phyloP scores from a whole-genome alignment of 768 basidiomycete species.

The Pisolithus sp. region DNA sequence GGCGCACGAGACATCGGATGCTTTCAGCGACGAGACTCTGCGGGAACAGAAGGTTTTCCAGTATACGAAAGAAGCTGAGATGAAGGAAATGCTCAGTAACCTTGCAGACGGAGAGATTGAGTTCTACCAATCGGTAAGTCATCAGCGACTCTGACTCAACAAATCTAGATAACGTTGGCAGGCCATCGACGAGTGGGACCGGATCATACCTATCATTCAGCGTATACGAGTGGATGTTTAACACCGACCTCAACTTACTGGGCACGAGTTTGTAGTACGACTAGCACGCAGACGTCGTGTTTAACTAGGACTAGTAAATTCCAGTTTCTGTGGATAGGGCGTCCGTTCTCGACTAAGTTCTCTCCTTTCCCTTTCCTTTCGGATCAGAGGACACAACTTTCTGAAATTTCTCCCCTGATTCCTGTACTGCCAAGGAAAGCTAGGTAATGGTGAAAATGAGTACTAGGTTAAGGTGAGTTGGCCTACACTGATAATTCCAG shows the following conservation, averaged over 20 bases:
- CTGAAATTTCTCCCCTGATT: constrained; percentile 64
- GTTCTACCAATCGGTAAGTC: constrained; percentile 78
- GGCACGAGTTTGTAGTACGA: neutral
- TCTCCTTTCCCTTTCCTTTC: constrained; percentile 9
- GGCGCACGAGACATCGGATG: constrained; percentile 92
- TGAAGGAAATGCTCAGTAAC: constrained; percentile 90
- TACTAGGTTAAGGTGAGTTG: neutral
- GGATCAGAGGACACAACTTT: constrained; percentile 4
- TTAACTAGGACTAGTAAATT: constrained; percentile 7
- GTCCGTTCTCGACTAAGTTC: constrained; percentile 1
- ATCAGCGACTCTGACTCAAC: constrained; percentile 1
- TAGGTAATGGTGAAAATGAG: constrained; percentile 20
- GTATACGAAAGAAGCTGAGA: constrained; percentile 85
- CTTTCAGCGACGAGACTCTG: constrained; percentile 93
- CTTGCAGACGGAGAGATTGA: constrained; percentile 94
- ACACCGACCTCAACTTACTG: constrained; percentile 19
- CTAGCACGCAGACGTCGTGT: constrained; percentile 7
- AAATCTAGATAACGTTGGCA: constrained; percentile 22
- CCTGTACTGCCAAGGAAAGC: constrained; percentile 75
- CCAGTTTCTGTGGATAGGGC: neutral
- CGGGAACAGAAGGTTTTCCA: constrained; percentile 90
- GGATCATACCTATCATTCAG: constrained; percentile 88
- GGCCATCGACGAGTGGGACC: constrained; percentile 98
- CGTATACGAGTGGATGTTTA: constrained; percentile 91
- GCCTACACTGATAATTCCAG: constrained; percentile 73